Evolutionary conservation across 371 early-diverging fungal species (phyloP).

Genomic region (Mortierella sp.): DNA sequence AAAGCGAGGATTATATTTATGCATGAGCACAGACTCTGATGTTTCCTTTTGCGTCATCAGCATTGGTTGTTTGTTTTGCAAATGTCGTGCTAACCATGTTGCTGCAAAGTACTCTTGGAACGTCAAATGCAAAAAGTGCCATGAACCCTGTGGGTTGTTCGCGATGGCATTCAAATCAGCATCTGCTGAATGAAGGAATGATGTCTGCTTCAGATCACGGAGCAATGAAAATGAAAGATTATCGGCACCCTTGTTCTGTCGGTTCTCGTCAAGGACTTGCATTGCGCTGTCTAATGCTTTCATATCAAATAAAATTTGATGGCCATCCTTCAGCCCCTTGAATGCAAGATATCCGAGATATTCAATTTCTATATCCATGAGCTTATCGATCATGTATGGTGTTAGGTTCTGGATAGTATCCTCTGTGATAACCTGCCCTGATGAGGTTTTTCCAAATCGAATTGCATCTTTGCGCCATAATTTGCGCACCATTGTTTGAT

Average conservation of each 20-base stretch:
- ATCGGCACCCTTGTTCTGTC: too few species aligned
- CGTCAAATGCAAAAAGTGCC: background rate
- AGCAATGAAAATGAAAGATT: too few species aligned
- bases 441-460: slow-evolving; percentile 12
- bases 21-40: too few species aligned
- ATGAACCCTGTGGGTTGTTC: background rate
- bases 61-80: too few species aligned
- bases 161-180: too few species aligned
- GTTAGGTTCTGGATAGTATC: background rate
- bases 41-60: too few species aligned
- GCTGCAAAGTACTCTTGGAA: background rate
- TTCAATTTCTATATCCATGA: slow-evolving; percentile 6
- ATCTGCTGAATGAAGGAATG: background rate
- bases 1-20: too few species aligned
- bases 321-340: slow-evolving; percentile 18
- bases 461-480: slow-evolving; percentile 31
- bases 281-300: background rate
- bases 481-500: slow-evolving; percentile 27
- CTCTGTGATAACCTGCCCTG: background rate
- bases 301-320: slow-evolving; percentile 27
- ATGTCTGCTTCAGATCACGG: background rate
- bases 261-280: background rate
- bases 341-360: slow-evolving; percentile 26
- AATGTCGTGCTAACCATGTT: too few species aligned
- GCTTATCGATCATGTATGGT: background rate